Evolutionary conservation across 257 asterid genomes (phyloP).

Genomic region (Nicotiana otophora): DNA sequence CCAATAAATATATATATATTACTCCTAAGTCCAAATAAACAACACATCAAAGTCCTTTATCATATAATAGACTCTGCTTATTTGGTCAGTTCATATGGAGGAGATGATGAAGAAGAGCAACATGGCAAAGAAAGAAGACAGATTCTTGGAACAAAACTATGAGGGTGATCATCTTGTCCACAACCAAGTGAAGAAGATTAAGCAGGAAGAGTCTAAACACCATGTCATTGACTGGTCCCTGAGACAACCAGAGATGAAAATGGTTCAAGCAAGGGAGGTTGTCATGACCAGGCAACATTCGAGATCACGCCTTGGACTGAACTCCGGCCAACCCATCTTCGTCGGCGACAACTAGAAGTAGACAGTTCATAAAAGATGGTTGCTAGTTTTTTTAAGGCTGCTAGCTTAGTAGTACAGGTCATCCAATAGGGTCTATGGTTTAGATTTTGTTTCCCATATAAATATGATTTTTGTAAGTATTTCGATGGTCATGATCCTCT

Average conservation of each 20-base stretch:
- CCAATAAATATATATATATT: background rate
- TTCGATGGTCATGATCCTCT: background rate
- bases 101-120: background rate
- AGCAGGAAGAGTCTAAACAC: background rate
- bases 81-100: constrained; percentile 4
- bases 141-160: background rate
- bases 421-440: background rate
- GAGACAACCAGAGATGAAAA: background rate
- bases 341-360: background rate
- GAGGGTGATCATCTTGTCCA: background rate
- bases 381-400: background rate
- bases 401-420: background rate
- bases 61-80: background rate
- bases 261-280: background rate
- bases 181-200: constrained; percentile 18
- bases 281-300: constrained; percentile 9
- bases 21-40: background rate
- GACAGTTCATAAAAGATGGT: background rate
- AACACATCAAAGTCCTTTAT: background rate
- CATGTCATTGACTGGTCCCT: background rate
- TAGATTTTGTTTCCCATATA: background rate
- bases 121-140: constrained; percentile 2
- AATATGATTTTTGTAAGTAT: background rate
- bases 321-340: background rate
- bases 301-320: constrained; percentile 9